Conservation (phyloP, 495 filamentous ascomycete species). For the Talaromyces wortmannii region DNA sequence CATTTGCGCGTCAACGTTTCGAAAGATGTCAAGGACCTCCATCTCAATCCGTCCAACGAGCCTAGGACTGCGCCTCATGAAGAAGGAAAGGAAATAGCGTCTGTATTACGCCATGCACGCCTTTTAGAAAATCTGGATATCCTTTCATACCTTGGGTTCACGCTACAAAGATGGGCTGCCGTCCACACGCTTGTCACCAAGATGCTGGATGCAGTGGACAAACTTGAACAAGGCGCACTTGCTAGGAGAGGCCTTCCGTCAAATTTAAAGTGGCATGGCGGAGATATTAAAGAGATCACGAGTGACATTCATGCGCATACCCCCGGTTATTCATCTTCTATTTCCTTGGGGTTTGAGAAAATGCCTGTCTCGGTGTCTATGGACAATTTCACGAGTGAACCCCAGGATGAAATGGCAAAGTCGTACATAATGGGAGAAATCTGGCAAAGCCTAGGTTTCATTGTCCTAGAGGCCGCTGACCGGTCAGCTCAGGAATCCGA, state of each 20-base stretch:
- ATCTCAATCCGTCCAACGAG: not conserved
- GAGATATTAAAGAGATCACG: not conserved
- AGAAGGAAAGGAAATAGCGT: constrained; percentile 13
- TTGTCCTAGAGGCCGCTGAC: constrained; percentile 48
- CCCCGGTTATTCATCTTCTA: not conserved
- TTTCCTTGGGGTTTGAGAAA: not conserved
- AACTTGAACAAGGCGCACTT: constrained; percentile 5
- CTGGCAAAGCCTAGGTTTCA: constrained; percentile 45
- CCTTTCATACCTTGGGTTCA: constrained; percentile 35
- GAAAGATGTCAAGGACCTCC: constrained; percentile 1
- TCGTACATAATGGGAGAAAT: constrained; percentile 21
- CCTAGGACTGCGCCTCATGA: not conserved
- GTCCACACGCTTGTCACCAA: constrained; percentile 30
- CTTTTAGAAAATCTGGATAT: constrained; percentile 20
- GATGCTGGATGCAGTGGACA: constrained; percentile 29
- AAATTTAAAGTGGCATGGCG: constrained; percentile 17
- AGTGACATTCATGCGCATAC: not conserved
- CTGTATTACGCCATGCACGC: constrained; percentile 4
- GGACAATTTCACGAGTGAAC: not conserved
- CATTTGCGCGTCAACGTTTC: constrained; percentile 16
- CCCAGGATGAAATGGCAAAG: not conserved
- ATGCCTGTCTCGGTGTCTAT: not conserved
- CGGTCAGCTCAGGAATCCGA: constrained; percentile 25
- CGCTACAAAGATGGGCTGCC: constrained; percentile 33
- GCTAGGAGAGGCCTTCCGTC: constrained; percentile 9